A percentile compares a stretch with the other conserved stretches of the same genome.
Conservation (phyloP, 257 asterid genomes). For the Fraxinus quadrangulata region DNA sequence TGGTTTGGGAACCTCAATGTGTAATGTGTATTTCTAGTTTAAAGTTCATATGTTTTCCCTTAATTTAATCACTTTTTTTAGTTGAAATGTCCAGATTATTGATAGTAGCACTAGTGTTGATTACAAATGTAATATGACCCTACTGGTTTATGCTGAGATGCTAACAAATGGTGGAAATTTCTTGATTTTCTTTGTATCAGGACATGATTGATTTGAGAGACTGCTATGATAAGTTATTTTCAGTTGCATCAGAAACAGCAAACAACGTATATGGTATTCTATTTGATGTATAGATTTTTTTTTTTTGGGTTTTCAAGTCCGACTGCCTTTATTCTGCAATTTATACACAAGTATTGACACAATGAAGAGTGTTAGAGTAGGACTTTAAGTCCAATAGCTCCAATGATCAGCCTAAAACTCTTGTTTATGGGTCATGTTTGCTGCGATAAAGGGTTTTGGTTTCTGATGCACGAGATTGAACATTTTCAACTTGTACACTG, state of each 20-base stretch:
- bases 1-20: slow-evolving; percentile 14
- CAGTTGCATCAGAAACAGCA: slow-evolving; percentile 94
- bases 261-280: slow-evolving; percentile 83
- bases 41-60: not conserved
- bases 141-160: slow-evolving; percentile 1
- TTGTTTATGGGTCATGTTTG: slow-evolving; percentile 14
- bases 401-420: slow-evolving; percentile 8
- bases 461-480: not conserved
- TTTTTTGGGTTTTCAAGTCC: not conserved
- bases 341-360: slow-evolving; percentile 14
- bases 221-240: slow-evolving; percentile 88
- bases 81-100: not conserved
- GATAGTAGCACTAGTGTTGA: slow-evolving; percentile 9
- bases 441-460: not conserved
- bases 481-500: not conserved
- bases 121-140: not conserved
- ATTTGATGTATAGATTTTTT: slow-evolving; percentile 8
- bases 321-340: slow-evolving; percentile 10
- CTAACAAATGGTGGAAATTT: slow-evolving; percentile 8
- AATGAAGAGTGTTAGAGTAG: not conserved
- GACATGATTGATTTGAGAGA: slow-evolving; percentile 87
- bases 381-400: slow-evolving; percentile 4
- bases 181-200: slow-evolving; percentile 38
- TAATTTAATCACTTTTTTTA: not conserved
- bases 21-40: not conserved